Percentiles rank a stretch among this genome's conserved stretches.
Evolutionary conservation across 352 stramenopile genomes (phyloP).

Genomic region (Pythium brachiatum): DNA sequence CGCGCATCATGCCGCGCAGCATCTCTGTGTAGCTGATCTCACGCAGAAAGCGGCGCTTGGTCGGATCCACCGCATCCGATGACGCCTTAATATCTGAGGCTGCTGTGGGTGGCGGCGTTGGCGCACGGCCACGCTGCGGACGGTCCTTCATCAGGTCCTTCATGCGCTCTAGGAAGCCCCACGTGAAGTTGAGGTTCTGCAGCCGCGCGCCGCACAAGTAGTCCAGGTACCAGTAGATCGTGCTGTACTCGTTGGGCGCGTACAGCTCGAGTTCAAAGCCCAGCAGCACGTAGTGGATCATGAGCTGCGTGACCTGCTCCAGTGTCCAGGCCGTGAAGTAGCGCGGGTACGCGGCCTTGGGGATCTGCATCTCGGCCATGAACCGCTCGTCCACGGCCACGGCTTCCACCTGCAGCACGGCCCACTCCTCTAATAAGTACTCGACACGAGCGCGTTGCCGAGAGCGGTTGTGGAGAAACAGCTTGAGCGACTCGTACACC

Average conservation of each 20-base stretch:
- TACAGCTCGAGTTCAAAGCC: constrained; percentile 81
- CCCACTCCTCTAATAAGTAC: constrained; percentile 82
- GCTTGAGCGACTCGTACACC: constrained; percentile 82
- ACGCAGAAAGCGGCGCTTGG: constrained; percentile 60
- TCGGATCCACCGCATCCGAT: constrained; percentile 34
- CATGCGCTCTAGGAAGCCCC: constrained; percentile 83
- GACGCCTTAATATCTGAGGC: not conserved
- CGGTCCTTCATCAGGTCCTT: constrained; percentile 50
- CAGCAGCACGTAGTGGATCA: constrained; percentile 78
- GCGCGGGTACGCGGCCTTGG: constrained; percentile 71
- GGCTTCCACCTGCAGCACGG: constrained; percentile 67
- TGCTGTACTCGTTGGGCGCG: constrained; percentile 62
- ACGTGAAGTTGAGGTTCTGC: constrained; percentile 79
- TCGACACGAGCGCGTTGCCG: constrained; percentile 78
- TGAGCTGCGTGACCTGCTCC: constrained; percentile 66
- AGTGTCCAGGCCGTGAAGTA: constrained; percentile 86
- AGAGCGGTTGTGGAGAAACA: constrained; percentile 78
- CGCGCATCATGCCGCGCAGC: constrained; percentile 67
- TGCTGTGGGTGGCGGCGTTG: not conserved
- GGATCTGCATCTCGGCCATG: constrained; percentile 79
- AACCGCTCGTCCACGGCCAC: constrained; percentile 76
- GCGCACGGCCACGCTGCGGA: constrained; percentile 21
- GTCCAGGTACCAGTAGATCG: constrained; percentile 86
- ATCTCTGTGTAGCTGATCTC: constrained; percentile 83
- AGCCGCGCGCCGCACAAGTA: constrained; percentile 81